Evolutionary conservation across 2,329 filamentous ascomycete species (phyloP).

Genomic region (Ophiognomonia clavigignenti-juglandacearum): DNA sequence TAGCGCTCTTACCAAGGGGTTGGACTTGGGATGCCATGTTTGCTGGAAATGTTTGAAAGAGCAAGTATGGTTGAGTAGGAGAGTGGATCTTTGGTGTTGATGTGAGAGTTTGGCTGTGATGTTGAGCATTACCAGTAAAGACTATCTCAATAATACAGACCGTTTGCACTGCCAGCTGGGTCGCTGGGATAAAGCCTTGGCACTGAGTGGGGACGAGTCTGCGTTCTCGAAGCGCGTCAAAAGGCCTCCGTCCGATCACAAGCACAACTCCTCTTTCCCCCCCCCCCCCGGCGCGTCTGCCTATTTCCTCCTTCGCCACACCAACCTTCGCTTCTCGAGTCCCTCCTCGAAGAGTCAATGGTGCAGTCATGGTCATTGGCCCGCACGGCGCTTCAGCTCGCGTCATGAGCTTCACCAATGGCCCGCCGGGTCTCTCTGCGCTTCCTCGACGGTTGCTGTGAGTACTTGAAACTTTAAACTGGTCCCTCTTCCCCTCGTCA

Average conservation of each 20-base stretch:
- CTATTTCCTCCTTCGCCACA: not conserved
- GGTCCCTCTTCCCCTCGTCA: not conserved
- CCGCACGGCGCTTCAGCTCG: slow-evolving; percentile 15
- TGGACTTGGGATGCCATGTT: slow-evolving; percentile 69
- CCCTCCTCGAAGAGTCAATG: slow-evolving; percentile 4
- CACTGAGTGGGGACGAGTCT: too few species aligned
- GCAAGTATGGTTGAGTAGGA: not conserved
- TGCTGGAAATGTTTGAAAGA: not conserved
- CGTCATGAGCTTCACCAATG: slow-evolving; percentile 11
- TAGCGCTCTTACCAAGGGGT: slow-evolving; percentile 53
- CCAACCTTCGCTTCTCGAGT: not conserved
- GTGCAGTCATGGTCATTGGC: slow-evolving; percentile 9
- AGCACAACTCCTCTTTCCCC: too few species aligned
- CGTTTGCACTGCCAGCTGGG: too few species aligned
- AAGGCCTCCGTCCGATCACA: too few species aligned
- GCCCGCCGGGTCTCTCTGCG: slow-evolving; percentile 4
- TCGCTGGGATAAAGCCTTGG: too few species aligned
- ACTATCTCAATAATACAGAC: too few species aligned
- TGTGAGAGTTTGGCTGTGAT: not conserved
- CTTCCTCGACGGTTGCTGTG: slow-evolving; percentile 9
- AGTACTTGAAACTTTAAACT: too few species aligned
- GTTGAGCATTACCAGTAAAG: too few species aligned
- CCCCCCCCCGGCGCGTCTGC: slow-evolving; percentile 13
- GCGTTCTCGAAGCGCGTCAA: too few species aligned
- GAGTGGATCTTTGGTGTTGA: not conserved